phyloP scores from a whole-genome alignment of 2,329 filamentous ascomycete genomes.

The Pyrenophora seminiperda region DNA sequence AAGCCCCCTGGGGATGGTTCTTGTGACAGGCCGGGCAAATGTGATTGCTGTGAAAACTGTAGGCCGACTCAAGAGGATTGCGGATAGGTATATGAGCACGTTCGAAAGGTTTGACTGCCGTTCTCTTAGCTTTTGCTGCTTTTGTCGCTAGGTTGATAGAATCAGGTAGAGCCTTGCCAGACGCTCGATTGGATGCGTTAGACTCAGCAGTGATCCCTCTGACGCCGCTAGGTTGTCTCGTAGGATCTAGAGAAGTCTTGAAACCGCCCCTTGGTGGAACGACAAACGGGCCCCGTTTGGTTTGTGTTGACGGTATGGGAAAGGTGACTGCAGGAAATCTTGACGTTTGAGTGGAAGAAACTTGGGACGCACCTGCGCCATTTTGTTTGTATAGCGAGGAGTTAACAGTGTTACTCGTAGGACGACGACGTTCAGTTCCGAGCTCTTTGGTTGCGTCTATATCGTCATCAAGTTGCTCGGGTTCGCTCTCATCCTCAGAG shows the following conservation, averaged over 20 bases:
- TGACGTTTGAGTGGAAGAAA: constrained; percentile 11
- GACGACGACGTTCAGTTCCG: constrained; percentile 5
- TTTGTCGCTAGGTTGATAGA: background rate
- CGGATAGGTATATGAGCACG: constrained; percentile 39
- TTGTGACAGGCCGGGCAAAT: constrained; percentile 61
- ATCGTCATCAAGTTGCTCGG: constrained; percentile 13
- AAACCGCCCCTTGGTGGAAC: background rate
- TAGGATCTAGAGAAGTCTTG: background rate
- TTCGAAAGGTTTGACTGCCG: constrained; percentile 40
- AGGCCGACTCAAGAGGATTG: constrained; percentile 32
- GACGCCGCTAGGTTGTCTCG: background rate
- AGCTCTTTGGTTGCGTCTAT: constrained; percentile 16
- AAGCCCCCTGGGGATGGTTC: constrained; percentile 62
- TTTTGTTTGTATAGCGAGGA: constrained; percentile 28
- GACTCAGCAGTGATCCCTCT: background rate
- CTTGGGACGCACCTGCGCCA: constrained; percentile 25
- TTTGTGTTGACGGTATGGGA: background rate
- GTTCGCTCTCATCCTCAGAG: constrained; percentile 34
- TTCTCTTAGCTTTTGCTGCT: constrained; percentile 18
- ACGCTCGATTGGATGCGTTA: background rate
- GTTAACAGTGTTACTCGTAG: constrained; percentile 12
- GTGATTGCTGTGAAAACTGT: constrained; percentile 18
- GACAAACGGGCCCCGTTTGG: background rate
- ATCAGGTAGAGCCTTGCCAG: no score
- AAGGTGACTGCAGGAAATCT: constrained; percentile 8